Percentiles rank a stretch among this genome's conserved stretches.
phyloP scores from a whole-genome alignment of 2,329 filamentous ascomycete species.

The Fusarium mundagurra region DNA sequence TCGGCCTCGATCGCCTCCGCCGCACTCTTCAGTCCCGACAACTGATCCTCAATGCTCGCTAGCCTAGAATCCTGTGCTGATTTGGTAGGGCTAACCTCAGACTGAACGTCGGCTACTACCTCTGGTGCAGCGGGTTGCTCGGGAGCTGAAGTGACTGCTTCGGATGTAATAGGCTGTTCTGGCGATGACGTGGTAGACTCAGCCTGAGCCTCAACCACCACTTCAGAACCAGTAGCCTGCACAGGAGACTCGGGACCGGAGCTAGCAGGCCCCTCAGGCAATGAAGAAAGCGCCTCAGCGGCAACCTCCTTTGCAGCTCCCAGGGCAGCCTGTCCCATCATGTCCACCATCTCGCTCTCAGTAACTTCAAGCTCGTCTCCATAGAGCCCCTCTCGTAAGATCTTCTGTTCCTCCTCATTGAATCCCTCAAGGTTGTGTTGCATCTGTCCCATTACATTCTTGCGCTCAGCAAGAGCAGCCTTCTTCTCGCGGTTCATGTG shows the following conservation, averaged over 20 bases:
- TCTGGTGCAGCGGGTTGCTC: background rate
- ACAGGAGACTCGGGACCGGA: background rate
- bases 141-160: background rate
- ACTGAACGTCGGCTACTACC: background rate
- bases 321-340: constrained; percentile 43
- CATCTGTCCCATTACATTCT: constrained; percentile 50
- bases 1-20: constrained; percentile 37
- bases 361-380: constrained; percentile 43
- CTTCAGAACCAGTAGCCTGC: background rate
- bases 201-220: background rate
- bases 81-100: background rate
- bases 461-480: constrained; percentile 46
- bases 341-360: constrained; percentile 51
- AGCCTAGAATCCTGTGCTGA: constrained; percentile 10
- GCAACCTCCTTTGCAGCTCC: constrained; percentile 18
- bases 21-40: constrained; percentile 28
- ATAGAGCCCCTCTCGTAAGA: constrained; percentile 44
- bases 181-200: background rate
- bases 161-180: background rate
- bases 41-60: constrained; percentile 34
- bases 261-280: background rate
- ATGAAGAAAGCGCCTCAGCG: background rate
- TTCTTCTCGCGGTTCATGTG: constrained; percentile 51
- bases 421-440: constrained; percentile 50
- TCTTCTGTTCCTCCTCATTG: constrained; percentile 51